Conservation (phyloP, 331 rosid species). For the Spiraea crenata region DNA sequence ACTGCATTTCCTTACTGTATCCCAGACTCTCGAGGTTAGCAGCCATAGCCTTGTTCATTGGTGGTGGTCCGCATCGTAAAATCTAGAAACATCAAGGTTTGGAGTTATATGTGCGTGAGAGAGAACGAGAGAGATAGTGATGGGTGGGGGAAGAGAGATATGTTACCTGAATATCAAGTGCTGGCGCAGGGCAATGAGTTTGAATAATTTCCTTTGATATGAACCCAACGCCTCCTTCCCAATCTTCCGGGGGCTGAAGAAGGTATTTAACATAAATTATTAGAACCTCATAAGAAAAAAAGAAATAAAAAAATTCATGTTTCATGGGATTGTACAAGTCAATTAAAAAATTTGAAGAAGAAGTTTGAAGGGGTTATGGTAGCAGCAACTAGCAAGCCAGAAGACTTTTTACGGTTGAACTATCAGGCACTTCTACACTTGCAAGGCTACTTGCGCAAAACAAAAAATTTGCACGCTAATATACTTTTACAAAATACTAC, state of each 20-base stretch:
- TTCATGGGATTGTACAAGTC: not conserved
- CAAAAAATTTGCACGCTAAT: not conserved
- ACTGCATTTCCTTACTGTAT: conserved; percentile 46
- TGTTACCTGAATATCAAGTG: conserved; percentile 45
- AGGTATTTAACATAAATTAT: not conserved
- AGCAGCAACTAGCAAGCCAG: not conserved
- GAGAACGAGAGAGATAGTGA: not conserved
- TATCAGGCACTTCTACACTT: not conserved
- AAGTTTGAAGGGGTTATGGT: not conserved
- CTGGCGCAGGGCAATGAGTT: conserved; percentile 45
- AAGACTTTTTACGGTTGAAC: not conserved
- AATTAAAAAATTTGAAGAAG: not conserved
- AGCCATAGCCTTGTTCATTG: conserved; percentile 59
- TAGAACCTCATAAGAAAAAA: not conserved
- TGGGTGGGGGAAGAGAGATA: not conserved
- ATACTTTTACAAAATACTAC: too few relatives aligned
- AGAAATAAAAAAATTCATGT: not conserved
- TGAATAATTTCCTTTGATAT: conserved; percentile 48
- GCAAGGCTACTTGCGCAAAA: not conserved
- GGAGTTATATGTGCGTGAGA: not conserved
- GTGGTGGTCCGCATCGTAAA: conserved; percentile 57
- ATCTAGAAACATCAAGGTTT: conserved; percentile 27
- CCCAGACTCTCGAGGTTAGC: conserved; percentile 41
- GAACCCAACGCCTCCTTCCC: conserved; percentile 57
- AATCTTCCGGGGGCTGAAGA: conserved; percentile 48